A percentile compares a stretch with the other conserved stretches of the same genome.
Conservation (phyloP, 2,329 filamentous ascomycete species). For the Claviceps quebecensis region DNA sequence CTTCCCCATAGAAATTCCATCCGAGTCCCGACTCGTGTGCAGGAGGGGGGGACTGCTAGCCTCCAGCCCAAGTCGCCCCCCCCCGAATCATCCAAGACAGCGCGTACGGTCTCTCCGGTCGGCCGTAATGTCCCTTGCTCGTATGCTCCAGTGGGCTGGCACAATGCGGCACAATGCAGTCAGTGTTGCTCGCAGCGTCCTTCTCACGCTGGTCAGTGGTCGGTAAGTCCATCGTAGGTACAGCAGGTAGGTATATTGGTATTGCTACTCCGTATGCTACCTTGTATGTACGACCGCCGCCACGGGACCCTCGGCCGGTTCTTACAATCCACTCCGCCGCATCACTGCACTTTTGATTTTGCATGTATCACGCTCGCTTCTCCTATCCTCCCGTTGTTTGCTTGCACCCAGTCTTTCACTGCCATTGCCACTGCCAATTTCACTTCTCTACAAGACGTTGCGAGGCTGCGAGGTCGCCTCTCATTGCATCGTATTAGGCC, state of each 20-base stretch:
- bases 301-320: too few species aligned
- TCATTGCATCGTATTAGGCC: neutral
- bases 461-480: neutral
- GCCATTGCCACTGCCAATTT: neutral
- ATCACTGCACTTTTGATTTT: neutral
- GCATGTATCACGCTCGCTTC: constrained; percentile 3
- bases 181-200: too few species aligned
- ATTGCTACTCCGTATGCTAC: too few species aligned
- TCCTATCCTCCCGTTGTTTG: neutral
- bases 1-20: too few species aligned
- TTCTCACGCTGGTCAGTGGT: too few species aligned
- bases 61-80: neutral
- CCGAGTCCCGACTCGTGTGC: neutral
- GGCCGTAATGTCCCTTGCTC: neutral
- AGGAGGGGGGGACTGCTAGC: neutral
- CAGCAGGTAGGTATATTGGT: too few species aligned
- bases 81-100: neutral
- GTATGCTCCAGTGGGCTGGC: too few species aligned
- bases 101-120: neutral
- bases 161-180: too few species aligned
- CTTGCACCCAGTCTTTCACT: neutral
- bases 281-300: too few species aligned
- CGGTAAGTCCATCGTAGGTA: too few species aligned
- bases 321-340: too few species aligned
- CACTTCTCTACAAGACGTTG: neutral